Percentiles rank a stretch among this genome's conserved stretches.
phyloP scores from a whole-genome alignment of 306 rosid genomes.

The Trifolium fragiferum region DNA sequence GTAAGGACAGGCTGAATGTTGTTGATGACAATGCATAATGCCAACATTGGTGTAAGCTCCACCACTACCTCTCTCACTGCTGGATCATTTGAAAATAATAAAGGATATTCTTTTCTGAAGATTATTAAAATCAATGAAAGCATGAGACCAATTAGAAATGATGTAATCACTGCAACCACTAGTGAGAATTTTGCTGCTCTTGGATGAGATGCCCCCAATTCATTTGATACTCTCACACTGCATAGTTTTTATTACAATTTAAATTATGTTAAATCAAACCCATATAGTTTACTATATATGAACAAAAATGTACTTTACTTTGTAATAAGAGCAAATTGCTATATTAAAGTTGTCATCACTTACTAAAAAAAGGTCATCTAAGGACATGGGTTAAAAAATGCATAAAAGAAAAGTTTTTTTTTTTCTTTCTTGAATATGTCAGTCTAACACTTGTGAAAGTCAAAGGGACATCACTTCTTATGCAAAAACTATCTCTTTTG shows the following conservation, averaged over 20 bases:
- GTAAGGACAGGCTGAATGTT: constrained; percentile 87
- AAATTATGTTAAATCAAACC: not conserved
- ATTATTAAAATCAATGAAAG: constrained; percentile 54
- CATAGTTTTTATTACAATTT: constrained; percentile 6
- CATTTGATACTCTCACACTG: constrained; percentile 93
- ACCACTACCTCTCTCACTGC: constrained; percentile 54
- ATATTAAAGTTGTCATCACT: not conserved
- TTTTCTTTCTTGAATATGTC: too few relatives aligned
- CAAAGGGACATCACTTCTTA: too few relatives aligned
- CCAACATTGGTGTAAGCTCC: constrained; percentile 72
- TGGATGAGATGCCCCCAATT: constrained; percentile 87
- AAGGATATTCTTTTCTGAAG: constrained; percentile 52
- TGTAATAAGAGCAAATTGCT: not conserved
- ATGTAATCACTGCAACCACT: constrained; percentile 66
- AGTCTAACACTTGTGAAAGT: too few relatives aligned
- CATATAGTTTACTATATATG: not conserved
- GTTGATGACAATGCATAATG: constrained; percentile 69
- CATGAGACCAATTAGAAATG: constrained; percentile 46
- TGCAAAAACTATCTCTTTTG: too few relatives aligned
- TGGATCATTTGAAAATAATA: constrained; percentile 59
- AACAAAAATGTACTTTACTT: not conserved
- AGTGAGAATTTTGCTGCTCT: constrained; percentile 80
- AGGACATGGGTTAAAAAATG: too few relatives aligned
- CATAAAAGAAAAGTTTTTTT: too few relatives aligned
- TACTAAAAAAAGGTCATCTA: too few relatives aligned